Evolutionary conservation across 768 basidiomycete genomes (phyloP).

Genomic region (Tricholoma sp.): DNA sequence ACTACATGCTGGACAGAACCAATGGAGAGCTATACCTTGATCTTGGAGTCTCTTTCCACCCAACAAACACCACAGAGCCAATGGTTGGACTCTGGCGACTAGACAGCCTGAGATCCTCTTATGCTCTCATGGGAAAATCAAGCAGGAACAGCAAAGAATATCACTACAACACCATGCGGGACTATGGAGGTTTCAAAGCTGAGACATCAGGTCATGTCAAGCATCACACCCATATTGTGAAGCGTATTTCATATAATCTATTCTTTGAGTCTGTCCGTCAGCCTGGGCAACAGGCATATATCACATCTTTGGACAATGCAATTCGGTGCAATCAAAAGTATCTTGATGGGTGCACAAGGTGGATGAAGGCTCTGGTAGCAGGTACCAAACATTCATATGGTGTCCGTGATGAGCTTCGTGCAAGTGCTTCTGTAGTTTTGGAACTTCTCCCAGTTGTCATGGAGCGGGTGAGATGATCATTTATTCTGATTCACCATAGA

Average conservation of each 20-base stretch:
- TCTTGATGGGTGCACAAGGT: background rate
- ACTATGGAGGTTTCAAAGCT: background rate
- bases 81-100: too few relatives aligned
- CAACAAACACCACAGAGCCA: too few relatives aligned
- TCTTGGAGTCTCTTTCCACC: too few relatives aligned
- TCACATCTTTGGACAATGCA: background rate
- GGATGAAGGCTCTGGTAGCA: background rate
- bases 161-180: background rate
- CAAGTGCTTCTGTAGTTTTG: background rate
- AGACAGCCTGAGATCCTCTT: background rate
- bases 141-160: background rate
- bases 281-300: background rate
- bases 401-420: background rate
- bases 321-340: background rate
- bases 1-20: background rate
- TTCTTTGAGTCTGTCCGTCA: background rate
- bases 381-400: background rate
- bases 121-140: background rate
- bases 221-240: background rate
- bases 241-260: background rate
- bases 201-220: background rate
- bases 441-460: background rate
- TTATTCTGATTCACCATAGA: background rate
- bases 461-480: background rate
- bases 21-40: too few relatives aligned